phyloP scores from a whole-genome alignment of 768 basidiomycete species.

The Pholiota microspora region DNA sequence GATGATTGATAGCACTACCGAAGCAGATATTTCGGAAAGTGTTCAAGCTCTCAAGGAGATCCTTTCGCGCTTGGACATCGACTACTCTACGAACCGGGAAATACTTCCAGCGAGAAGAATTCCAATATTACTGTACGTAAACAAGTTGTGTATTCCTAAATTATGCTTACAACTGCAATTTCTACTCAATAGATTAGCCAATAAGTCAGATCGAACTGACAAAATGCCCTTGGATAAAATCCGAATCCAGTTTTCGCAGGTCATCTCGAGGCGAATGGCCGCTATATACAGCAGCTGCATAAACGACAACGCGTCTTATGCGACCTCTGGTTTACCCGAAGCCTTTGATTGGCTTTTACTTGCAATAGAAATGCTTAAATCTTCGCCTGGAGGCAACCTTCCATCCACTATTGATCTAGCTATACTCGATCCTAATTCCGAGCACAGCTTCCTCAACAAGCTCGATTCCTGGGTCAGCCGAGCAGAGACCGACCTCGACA shows the following conservation, averaged over 20 bases:
- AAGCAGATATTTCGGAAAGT: conserved; percentile 49
- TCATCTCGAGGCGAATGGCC: conserved; percentile 27
- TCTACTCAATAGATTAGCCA: conserved; percentile 40
- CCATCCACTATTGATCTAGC: not conserved
- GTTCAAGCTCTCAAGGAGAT: conserved; percentile 45
- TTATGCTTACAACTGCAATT: not conserved
- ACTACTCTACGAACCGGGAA: conserved; percentile 4
- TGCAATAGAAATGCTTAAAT: conserved; percentile 25
- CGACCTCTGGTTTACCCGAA: conserved; percentile 27
- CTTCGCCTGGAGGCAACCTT: not conserved
- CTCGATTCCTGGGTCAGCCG: conserved; percentile 36
- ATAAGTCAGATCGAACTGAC: conserved; percentile 60
- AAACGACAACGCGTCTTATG: conserved; percentile 8
- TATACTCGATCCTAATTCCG: conserved; percentile 15
- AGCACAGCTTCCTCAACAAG: conserved; percentile 28
- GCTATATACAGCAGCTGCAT: conserved; percentile 27
- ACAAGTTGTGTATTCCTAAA: not conserved
- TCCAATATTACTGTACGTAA: conserved; percentile 33
- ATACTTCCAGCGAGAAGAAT: conserved; percentile 4
- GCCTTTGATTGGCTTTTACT: conserved; percentile 40
- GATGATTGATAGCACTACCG: conserved; percentile 59
- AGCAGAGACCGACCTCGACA: conserved; percentile 23
- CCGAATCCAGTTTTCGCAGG: conserved; percentile 26
- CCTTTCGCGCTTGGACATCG: conserved; percentile 22
- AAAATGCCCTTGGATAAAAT: conserved; percentile 49